Percentiles rank a stretch among this genome's conserved stretches.
Evolutionary conservation across 768 basidiomycete genomes (phyloP).

Genomic region (Porpolomopsis calyptriformis): DNA sequence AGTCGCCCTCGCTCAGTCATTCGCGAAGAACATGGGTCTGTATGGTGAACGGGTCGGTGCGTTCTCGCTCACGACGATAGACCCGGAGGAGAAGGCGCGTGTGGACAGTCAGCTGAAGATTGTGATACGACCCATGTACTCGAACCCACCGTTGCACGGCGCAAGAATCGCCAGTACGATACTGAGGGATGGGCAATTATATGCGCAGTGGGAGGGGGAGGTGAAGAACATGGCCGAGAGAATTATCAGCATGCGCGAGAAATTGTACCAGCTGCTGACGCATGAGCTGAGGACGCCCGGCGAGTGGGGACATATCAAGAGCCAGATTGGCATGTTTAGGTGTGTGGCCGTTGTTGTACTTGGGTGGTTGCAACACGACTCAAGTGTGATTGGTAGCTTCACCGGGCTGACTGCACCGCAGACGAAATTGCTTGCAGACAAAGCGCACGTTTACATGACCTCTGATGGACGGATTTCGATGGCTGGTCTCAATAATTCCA

Average conservation of each 20-base stretch:
- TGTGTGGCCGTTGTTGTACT: too few relatives aligned
- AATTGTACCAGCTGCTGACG: constrained; percentile 66
- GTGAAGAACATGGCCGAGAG: constrained; percentile 94
- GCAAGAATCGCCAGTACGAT: constrained; percentile 82
- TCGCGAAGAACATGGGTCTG: constrained; percentile 99
- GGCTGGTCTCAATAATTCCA: constrained; percentile 77
- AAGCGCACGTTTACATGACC: constrained; percentile 92
- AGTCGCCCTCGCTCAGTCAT: constrained; percentile 85
- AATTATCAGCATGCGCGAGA: constrained; percentile 87
- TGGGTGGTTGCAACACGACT: too few relatives aligned
- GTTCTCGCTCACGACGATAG: constrained; percentile 69
- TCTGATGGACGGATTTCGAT: constrained; percentile 87
- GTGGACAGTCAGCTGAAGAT: constrained; percentile 95
- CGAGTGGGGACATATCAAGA: constrained; percentile 89
- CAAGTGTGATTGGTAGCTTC: constrained; percentile 44
- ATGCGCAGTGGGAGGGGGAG: constrained; percentile 81
- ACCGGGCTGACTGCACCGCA: constrained; percentile 76
- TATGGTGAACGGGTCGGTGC: constrained; percentile 99
- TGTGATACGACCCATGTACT: constrained; percentile 92
- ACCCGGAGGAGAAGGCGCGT: constrained; percentile 69
- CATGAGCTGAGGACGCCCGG: constrained; percentile 83
- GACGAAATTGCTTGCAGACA: constrained; percentile 73
- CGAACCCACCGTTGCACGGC: constrained; percentile 90
- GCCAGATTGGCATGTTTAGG: constrained; percentile 98
- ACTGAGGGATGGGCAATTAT: constrained; percentile 61